Percentiles rank a stretch among this genome's conserved stretches.
Evolutionary conservation across 768 basidiomycete genomes (phyloP).

Genomic region (Leccinum fibrillosum): DNA sequence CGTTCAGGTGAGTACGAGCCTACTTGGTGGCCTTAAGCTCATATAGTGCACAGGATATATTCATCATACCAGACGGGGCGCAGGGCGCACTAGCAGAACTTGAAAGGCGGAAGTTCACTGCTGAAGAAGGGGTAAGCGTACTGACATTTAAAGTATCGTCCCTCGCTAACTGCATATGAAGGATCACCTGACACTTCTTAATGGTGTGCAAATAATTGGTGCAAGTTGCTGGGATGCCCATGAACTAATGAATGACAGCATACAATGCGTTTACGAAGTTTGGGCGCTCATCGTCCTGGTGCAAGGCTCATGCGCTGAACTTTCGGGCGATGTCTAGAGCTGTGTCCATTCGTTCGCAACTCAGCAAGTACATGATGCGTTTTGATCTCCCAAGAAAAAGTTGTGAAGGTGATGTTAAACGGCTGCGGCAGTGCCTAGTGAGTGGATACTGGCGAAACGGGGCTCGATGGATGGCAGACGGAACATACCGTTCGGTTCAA

Average conservation of each 20-base stretch:
- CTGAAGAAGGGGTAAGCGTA: constrained; percentile 86
- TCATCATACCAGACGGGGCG: constrained; percentile 83
- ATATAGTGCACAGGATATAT: constrained; percentile 63
- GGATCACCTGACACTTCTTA: constrained; percentile 94
- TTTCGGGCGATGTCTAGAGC: constrained; percentile 93
- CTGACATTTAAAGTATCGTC: background rate
- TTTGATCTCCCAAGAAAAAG: constrained; percentile 81
- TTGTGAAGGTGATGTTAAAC: constrained; percentile 84
- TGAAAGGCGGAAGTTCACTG: constrained; percentile 93
- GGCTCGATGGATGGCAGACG: constrained; percentile 87
- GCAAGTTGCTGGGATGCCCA: constrained; percentile 1
- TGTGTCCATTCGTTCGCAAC: constrained; percentile 90
- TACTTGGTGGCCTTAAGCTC: background rate
- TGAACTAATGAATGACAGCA: constrained; percentile 42
- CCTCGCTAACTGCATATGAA: constrained; percentile 28
- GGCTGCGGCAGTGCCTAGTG: constrained; percentile 84
- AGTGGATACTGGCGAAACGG: constrained; percentile 94
- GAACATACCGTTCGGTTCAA: constrained; percentile 86
- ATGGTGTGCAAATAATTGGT: constrained; percentile 49
- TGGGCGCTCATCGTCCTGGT: constrained; percentile 87
- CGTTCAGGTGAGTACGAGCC: constrained; percentile 60
- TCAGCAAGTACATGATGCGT: constrained; percentile 92
- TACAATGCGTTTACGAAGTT: constrained; percentile 91
- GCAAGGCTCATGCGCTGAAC: constrained; percentile 87
- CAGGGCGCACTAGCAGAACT: constrained; percentile 85